Evolutionary conservation across 106 monocot species (phyloP), one percentile per base, ranked within the genome.

Genomic region (Vanilla planifolia): DNA sequence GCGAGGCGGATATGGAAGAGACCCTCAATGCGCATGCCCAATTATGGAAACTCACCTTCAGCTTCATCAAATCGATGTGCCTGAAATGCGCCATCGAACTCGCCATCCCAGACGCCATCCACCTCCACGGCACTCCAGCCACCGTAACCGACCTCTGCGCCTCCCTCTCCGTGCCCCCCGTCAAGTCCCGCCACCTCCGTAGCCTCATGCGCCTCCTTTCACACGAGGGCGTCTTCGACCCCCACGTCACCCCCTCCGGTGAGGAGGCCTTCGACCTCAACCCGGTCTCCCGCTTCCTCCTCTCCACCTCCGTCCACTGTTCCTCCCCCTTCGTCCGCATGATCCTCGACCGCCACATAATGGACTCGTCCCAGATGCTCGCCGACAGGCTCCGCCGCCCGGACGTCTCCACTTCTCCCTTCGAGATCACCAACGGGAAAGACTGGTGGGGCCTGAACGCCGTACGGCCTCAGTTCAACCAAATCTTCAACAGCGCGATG

Each of bases 11-110:
- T n/a, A n/a, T n/a, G n/a, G n/a, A 43, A 2, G 67, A 43, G 15
- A 41, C n/a, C 28, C 34, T 60, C 0, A 20, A 60, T 43, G 70
- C 70, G 3, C 64, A 51, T 2, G 39, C 42, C 14, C 47, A 42
- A 1, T 22, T 76, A 40, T 60, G 64, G 76, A 76, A 69, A 32
- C 69, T 65, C 47, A 16, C 61, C 24, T 21, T 70, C 5, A n/a
- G 48, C 64, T 65, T 33, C 47, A 26, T 70, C 24, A 60, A 64
- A 59, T 65, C 76, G 42, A 30, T 70, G 34, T 70, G 59, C 32
- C 43, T 76, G 9, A 64, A 65, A 32, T 69, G 64, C 27, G 76
- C 70, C 16, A 33, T 76, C 20, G 65, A 76, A 51, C 69, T 76
- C 52, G 32, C 51, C 46, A 50, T 76, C 24, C 43, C 70, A 1